Percentiles rank a stretch among this genome's conserved stretches.
Conservation (phyloP, 345 rosid species). For the Corymbia maculata region DNA sequence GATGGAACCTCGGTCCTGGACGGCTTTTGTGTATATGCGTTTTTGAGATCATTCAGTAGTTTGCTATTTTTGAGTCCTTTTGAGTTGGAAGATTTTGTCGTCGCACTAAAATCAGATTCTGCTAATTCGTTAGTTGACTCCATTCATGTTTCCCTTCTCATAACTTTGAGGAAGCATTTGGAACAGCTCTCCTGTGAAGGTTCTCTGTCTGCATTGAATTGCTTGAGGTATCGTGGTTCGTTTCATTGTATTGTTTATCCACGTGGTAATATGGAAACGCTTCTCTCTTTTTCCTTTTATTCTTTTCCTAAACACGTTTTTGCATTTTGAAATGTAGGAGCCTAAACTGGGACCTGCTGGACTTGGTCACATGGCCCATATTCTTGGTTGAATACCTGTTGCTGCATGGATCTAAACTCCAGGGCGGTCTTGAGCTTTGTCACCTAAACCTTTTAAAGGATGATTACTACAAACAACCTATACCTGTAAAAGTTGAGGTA, state of each 20-base stretch:
- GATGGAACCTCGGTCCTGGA: slow-evolving; percentile 53
- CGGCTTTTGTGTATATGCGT: slow-evolving; percentile 69
- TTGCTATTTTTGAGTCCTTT: slow-evolving; percentile 87
- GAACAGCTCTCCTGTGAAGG: slow-evolving; percentile 72
- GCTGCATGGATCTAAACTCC: slow-evolving; percentile 46
- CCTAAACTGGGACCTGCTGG: slow-evolving; percentile 82
- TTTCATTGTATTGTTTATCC: neutral
- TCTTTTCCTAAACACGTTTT: neutral
- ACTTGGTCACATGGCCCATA: slow-evolving; percentile 77
- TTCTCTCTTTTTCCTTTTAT: slow-evolving; percentile 3
- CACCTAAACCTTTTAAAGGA: slow-evolving; percentile 39
- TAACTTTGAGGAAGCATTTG: slow-evolving; percentile 64
- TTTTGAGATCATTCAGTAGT: slow-evolving; percentile 80
- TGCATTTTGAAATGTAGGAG: slow-evolving; percentile 50
- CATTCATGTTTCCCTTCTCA: slow-evolving; percentile 79
- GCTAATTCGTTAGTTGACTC: slow-evolving; percentile 61
- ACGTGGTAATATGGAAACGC: neutral
- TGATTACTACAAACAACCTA: slow-evolving; percentile 71
- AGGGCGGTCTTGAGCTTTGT: slow-evolving; percentile 46
- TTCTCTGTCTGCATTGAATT: slow-evolving; percentile 64
- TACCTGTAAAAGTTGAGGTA: slow-evolving; percentile 56
- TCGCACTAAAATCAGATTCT: slow-evolving; percentile 44
- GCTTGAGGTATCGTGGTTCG: slow-evolving; percentile 65
- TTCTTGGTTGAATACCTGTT: slow-evolving; percentile 74
- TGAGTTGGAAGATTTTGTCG: slow-evolving; percentile 79